These are phyloP conservation scores for Eucommia ulmoides DNA, from an alignment of 257 asterid genomes.

Conservation along the genomic window DNA sequence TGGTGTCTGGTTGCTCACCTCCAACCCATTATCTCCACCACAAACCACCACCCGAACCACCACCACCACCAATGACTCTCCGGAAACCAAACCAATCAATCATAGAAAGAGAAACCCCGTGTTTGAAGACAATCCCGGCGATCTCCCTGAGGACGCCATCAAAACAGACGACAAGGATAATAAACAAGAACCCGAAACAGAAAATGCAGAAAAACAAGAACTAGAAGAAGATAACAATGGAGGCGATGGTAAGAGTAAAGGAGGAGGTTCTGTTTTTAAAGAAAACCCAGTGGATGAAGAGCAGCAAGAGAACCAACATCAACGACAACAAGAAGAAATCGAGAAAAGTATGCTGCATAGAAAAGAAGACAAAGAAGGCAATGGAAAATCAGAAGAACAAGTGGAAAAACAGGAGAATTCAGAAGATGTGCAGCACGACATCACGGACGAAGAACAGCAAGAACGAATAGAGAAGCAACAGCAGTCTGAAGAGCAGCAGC, in stretches of 20 bases:
- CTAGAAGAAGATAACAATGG: neutral
- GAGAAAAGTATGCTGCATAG: neutral
- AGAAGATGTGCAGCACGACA: constrained; percentile 14
- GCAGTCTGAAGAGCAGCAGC: constrained; percentile 40
- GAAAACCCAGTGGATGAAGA: constrained; percentile 13
- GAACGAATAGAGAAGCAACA: constrained; percentile 49
- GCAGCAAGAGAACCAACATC: constrained; percentile 27
- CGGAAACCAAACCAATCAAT: constrained; percentile 7
- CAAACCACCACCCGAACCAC: constrained; percentile 20
- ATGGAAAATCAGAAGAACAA: neutral
- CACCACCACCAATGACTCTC: constrained; percentile 1
- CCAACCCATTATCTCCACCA: constrained; percentile 33
- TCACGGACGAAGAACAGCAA: constrained; percentile 53
- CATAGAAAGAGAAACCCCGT: constrained; percentile 11
- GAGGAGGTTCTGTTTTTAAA: neutral
- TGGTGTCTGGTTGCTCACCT: constrained; percentile 52
- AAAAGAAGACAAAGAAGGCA: constrained; percentile 1
- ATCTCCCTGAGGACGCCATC: constrained; percentile 39
- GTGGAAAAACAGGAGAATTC: neutral
- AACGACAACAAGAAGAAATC: constrained; percentile 12
- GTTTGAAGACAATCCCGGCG: constrained; percentile 37
- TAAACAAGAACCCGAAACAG: neutral
- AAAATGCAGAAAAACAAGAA: constrained; percentile 6
- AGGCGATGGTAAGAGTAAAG: constrained; percentile 6
- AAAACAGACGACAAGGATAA: constrained; percentile 12